A percentile compares a stretch with the other conserved stretches of the same genome.
Conservation (phyloP, 352 stramenopile species). For the Globisporangium cystogenes region DNA sequence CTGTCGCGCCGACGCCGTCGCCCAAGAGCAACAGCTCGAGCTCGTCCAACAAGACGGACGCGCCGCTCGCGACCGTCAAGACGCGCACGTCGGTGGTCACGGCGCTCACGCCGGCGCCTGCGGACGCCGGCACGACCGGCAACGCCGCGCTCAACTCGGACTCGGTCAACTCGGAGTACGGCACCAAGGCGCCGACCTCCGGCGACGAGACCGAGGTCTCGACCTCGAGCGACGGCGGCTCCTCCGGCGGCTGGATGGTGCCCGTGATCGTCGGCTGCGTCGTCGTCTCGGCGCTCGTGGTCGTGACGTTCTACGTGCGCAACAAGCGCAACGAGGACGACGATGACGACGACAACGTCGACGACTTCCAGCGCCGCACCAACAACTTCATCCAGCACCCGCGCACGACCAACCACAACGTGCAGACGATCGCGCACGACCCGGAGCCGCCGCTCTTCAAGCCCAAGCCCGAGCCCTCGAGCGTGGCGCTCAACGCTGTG, state of each 20-base stretch:
- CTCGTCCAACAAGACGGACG: slow-evolving; percentile 10
- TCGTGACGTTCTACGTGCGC: slow-evolving; percentile 61
- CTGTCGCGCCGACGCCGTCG: slow-evolving; percentile 15
- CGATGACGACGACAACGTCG: slow-evolving; percentile 37
- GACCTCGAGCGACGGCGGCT: slow-evolving; percentile 10
- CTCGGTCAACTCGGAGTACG: slow-evolving; percentile 39
- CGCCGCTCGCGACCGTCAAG: slow-evolving; percentile 18
- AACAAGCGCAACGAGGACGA: slow-evolving; percentile 34
- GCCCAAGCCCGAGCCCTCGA: slow-evolving; percentile 8
- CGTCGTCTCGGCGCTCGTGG: slow-evolving; percentile 39
- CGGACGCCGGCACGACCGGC: slow-evolving; percentile 16
- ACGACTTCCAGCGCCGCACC: slow-evolving; percentile 40
- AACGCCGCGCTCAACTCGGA: slow-evolving; percentile 26
- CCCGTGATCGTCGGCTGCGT: slow-evolving; percentile 51
- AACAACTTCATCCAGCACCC: slow-evolving; percentile 60
- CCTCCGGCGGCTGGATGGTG: slow-evolving; percentile 41
- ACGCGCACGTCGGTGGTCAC: slow-evolving; percentile 13
- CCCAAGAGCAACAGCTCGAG: slow-evolving; percentile 6
- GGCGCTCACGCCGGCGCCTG: slow-evolving; percentile 17
- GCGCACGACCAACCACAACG: slow-evolving; percentile 48
- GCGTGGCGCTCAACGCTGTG: slow-evolving; percentile 12
- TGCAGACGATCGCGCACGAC: neutral
- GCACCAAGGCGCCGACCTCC: slow-evolving; percentile 26
- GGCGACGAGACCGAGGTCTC: slow-evolving; percentile 10
- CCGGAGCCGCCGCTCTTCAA: slow-evolving; percentile 12